Base-by-base conservation (phyloP, 225 moss, liverwort and hornwort species). In the Marchantia paleacea region DNA sequence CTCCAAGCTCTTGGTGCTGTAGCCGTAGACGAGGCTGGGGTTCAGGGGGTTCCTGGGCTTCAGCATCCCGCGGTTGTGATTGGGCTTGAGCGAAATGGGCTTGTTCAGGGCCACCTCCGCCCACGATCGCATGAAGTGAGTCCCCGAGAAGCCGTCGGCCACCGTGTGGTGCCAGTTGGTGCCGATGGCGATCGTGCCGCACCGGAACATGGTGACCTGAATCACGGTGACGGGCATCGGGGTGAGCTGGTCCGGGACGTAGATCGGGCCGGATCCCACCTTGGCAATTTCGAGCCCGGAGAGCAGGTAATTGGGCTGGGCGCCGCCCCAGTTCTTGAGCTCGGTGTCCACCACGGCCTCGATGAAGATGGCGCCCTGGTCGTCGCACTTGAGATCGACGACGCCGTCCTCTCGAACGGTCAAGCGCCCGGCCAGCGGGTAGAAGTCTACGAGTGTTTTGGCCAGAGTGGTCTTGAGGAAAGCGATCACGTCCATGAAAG, bases 81-180 rank as follows among this genome's bases (percentile, higher is more conserved):
- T 2, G 0, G 86, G 86, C 24, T 24, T 58, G 28, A 86, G 15
- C 15, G 80, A 78, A 47, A 86, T 49, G 9, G 72, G 80, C 80
- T 83, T 83, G 10, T 76, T 77, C 14, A 47, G 72, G 0, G 83
- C 77, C 12, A 83, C 52, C 58, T 86, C 86, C 10, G 86, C 80
- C 86, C 86, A 86, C 0, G 86, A 81, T 20, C 74, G 62, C 83
- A 86, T 77, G 80, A 86, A 86, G 53, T 86, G 83, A 6, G 75
- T 86, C 1, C 86, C 86, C 14, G 83, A 83, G 68, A 83, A 86
- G 4, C 86, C 86, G 31, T 86, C 83, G 5, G 78, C 86, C 3
- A 83, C 79, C 0, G 78, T 86, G 69, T 83, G 86, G 55, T 83
- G 86, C 86, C 86, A 86, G 60, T 80, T 86, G 7, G 83, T 83